phyloP scores from a whole-genome alignment of 1,139 yeast genomes.

The Diutina scorzettiae region DNA sequence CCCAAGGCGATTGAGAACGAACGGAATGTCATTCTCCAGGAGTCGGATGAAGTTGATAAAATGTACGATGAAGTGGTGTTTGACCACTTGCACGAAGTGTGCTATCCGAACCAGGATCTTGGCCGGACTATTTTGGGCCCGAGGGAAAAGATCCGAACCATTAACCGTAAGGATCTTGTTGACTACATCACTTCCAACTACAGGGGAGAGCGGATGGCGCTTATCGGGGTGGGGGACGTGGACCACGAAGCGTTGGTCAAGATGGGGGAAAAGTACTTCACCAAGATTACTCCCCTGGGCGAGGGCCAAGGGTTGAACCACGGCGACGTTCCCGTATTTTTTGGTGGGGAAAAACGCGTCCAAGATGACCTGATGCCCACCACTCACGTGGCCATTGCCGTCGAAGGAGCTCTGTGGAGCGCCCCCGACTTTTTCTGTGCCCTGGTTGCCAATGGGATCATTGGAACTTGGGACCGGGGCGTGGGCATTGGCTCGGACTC shows the following conservation, averaged over 20 bases:
- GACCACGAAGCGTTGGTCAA: conserved; percentile 74
- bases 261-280: conserved; percentile 67
- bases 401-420: conserved; percentile 98
- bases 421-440: conserved; percentile 94
- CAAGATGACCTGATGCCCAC: conserved; percentile 77
- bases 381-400: conserved; percentile 85
- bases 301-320: conserved; percentile 44
- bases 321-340: conserved; percentile 68
- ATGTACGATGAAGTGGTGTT: conserved; percentile 97
- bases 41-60: conserved; percentile 94
- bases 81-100: conserved; percentile 90
- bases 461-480: conserved; percentile 96
- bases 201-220: conserved; percentile 94
- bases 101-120: conserved; percentile 80
- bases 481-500: conserved; percentile 64
- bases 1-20: conserved; percentile 84
- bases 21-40: conserved; percentile 90
- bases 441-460: conserved; percentile 88
- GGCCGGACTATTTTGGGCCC: conserved; percentile 99
- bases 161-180: conserved; percentile 63
- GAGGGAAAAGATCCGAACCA: conserved; percentile 71
- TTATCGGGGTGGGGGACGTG: conserved; percentile 92
- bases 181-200: conserved; percentile 77
- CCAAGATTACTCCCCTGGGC: conserved; percentile 58
- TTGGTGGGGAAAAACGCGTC: conserved; percentile 78